Evolutionary conservation across 169 alveolate genomes (phyloP).

Genomic region (Plasmodium inui): DNA sequence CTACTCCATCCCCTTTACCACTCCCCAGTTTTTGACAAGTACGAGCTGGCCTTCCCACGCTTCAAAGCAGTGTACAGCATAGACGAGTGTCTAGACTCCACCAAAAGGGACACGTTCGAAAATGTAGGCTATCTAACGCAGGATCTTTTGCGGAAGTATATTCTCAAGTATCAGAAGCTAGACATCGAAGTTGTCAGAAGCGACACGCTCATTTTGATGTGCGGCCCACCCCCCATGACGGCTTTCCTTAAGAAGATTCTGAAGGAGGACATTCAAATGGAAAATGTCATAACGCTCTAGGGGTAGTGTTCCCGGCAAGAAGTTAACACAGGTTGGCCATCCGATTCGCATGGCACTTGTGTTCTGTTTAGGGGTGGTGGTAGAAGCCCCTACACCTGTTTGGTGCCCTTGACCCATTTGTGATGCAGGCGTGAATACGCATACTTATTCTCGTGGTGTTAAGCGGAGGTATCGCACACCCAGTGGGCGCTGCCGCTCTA

Average conservation of each 20-base stretch:
- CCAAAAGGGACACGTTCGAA: neutral
- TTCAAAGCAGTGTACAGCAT: conserved; percentile 62
- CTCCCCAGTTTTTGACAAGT: conserved; percentile 64
- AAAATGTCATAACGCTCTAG: conserved; percentile 51
- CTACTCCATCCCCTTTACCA: neutral
- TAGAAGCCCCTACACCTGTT: neutral
- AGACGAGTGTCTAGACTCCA: conserved; percentile 45
- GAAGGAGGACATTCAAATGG: conserved; percentile 37
- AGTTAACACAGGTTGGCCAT: neutral
- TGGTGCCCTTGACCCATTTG: neutral
- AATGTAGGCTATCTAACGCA: conserved; percentile 45
- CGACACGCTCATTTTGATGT: conserved; percentile 47
- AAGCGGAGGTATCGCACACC: neutral
- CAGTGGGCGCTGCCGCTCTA: neutral
- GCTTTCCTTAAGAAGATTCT: conserved; percentile 9
- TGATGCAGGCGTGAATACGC: neutral
- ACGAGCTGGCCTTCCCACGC: conserved; percentile 14
- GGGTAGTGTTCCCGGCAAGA: neutral
- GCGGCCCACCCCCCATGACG: conserved; percentile 77
- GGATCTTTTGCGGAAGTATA: conserved; percentile 45
- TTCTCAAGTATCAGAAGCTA: conserved; percentile 44
- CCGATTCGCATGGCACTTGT: neutral
- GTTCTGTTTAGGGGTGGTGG: neutral
- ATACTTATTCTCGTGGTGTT: neutral
- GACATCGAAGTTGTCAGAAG: neutral